These are phyloP conservation scores for Emericellopsis cladophorae DNA, from an alignment of 2,329 filamentous ascomycete genomes.

Conservation along the genomic window DNA sequence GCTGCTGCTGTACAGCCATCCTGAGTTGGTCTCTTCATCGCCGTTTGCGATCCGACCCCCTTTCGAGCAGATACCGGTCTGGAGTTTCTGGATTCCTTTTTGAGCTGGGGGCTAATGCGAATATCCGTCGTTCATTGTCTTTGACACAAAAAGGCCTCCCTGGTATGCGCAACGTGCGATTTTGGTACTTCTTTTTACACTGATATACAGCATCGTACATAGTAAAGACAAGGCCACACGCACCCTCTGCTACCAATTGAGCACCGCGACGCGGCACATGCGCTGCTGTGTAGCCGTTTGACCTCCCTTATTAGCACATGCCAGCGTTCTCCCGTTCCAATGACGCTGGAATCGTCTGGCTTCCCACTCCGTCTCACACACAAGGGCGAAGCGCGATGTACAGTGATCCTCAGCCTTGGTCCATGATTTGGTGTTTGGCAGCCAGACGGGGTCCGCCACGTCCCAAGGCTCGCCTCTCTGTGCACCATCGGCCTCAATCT, in stretches of 20 bases:
- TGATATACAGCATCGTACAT: not conserved
- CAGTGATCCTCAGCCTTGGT: not conserved
- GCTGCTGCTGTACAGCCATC: not conserved
- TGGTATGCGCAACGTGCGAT: not conserved
- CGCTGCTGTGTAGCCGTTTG: no score
- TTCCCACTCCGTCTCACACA: constrained; percentile 15
- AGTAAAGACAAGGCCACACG: not conserved
- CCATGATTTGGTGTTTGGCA: not conserved
- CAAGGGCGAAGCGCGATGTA: constrained; percentile 17
- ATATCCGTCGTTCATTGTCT: not conserved
- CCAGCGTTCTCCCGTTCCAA: constrained; percentile 21
- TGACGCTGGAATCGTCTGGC: constrained; percentile 26
- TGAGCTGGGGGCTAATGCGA: constrained; percentile 3
- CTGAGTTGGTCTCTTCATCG: not conserved
- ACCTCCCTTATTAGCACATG: no score
- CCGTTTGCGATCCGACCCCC: constrained; percentile 4
- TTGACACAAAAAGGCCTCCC: constrained; percentile 7
- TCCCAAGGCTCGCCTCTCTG: not conserved
- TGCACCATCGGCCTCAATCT: constrained; percentile 1
- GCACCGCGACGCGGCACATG: not conserved
- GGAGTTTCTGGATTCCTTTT: constrained; percentile 32
- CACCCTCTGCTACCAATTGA: constrained; percentile 14
- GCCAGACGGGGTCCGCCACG: not conserved
- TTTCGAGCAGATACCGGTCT: constrained; percentile 26
- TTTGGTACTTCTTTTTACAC: not conserved